Evolutionary conservation across 129 eudicot genomes (phyloP), one percentile per base, ranked within the genome.

Genomic region (Oenanthe sinensis): DNA sequence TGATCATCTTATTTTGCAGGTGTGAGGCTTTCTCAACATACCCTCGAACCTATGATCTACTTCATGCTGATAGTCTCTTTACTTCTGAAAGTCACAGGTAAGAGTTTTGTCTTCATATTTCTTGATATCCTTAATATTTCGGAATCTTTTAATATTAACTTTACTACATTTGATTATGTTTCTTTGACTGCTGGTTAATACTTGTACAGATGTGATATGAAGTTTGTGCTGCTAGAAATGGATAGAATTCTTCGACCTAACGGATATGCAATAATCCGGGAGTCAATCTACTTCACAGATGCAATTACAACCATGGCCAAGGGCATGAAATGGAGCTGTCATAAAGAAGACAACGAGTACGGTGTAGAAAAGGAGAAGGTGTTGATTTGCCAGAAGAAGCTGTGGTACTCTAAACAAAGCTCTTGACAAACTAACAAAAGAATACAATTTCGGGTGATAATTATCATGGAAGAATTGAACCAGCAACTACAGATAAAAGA

Each of bases 21-120:
- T 96, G 99, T 30, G 99, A 96, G 86, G 97, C 99, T 36, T 96
- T 96, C 86, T 96, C 99, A 30, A 96, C 99, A 0, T 96, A 96
- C 82, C 99, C 99, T 78, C 88, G 97, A 68, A 96, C 99, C 6
- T 96, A 96, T 5, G 99, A 96, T 87, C 96, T 96, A 20, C 97
- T 96, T 79, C 99, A 96, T 77, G 80, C 84, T 6, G 97, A 96
- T 48, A 96, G 91, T 22, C 97, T 96, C 81, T 96, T 96, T 85
- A 89, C 97, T 71, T 87, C 97, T 81, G 99, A 96, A 89, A 96
- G 92, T 81, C 99, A 96, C 65, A 92, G 99, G 98, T 91, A 87
- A 81, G 48, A 24, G 45, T 19, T 11, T 14, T 16, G 47, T 62
- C 7, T 16, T 77, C 49, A 44, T 20, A 14, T 12, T 42, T 20